Evolutionary conservation across 345 rosid genomes (phyloP).

Genomic region (Turnera subulata): DNA sequence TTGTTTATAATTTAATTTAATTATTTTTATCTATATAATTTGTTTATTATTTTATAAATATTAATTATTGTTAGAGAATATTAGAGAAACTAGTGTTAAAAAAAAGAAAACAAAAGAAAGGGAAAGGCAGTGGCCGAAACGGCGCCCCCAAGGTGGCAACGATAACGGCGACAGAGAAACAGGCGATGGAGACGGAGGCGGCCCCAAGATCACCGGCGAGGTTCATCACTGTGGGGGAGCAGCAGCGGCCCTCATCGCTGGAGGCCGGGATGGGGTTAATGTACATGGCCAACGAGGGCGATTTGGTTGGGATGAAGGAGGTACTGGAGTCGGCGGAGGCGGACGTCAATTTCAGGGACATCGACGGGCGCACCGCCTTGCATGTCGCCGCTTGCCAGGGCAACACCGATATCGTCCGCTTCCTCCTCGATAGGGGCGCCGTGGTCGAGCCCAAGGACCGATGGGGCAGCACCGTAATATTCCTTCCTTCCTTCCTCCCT

Average conservation of each 20-base stretch:
- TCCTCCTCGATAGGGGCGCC: conserved; percentile 49
- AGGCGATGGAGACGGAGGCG: conserved; percentile 7
- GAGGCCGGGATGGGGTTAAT: conserved; percentile 62
- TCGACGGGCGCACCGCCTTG: conserved; percentile 71
- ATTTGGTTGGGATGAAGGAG: conserved; percentile 57
- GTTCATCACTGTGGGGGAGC: conserved; percentile 56
- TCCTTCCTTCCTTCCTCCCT: background rate
- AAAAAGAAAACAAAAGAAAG: too few species aligned
- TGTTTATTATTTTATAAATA: too few species aligned
- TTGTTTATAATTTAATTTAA: too few species aligned
- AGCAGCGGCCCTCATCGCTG: conserved; percentile 53
- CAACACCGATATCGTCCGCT: conserved; percentile 42
- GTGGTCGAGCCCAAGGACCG: conserved; percentile 42
- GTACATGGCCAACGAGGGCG: conserved; percentile 78
- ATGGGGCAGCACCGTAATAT: conserved; percentile 67
- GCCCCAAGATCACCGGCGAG: conserved; percentile 38
- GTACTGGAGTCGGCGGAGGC: conserved; percentile 59
- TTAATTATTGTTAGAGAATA: too few species aligned
- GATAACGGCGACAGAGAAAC: background rate
- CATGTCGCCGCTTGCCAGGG: conserved; percentile 83
- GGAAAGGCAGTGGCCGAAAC: too few species aligned
- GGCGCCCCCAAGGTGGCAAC: too few species aligned
- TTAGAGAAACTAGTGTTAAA: too few species aligned
- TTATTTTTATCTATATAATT: too few species aligned
- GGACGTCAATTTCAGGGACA: conserved; percentile 58